Base-by-base conservation (phyloP, 805 yeast species). In the Schwanniomyces vanrijiae region DNA sequence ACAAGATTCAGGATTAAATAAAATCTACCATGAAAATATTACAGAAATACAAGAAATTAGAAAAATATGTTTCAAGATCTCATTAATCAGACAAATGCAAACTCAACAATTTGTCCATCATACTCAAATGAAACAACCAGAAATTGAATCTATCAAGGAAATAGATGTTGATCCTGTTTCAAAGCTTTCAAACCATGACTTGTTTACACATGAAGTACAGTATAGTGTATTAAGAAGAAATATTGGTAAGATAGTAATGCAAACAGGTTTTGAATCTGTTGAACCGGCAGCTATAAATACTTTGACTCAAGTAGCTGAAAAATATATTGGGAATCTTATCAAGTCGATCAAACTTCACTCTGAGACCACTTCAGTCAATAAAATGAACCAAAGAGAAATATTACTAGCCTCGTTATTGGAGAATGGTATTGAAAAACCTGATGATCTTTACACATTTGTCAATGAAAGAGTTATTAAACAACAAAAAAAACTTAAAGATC, bases 1-100 rank as follows among this genome's bases (percentile, higher is more conserved):
- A 57, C 73, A 42, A 48, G 65, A 73, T 13, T 71, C 73, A 14
- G 96, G 96, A 0, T 71, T 90, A 42, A 81, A 83, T 47, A 74
- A 77, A 13, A 69, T 81, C 7, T 69, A 88, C 46, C 75, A 80
- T 55, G 76, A 77, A 18, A 94, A 91, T 56, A 83, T 94, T 38
- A 69, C 75, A 1, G 80, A 86, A 52, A 88, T 94, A 76, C 97
- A 92, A 68, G 90, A 90, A 55, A 87, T 94, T 29, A 74, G 99
- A 48, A 87, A 84, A 53, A 76, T 89, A 3, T 91, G 97, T 62
- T 88, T 90, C 68, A 91, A 91, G 63, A 88, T 94, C 18, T 84
- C 92, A 4, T 70, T 90, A 42, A 88, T 94, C 48, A 76, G 96
- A 54, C 91, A 91, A 60, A 86, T 94, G 86, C 98, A 94, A 66